These are phyloP conservation scores for Marasmius tenuissimus DNA, from an alignment of 1,284 basidiomycete genomes.

Conservation along the genomic window DNA sequence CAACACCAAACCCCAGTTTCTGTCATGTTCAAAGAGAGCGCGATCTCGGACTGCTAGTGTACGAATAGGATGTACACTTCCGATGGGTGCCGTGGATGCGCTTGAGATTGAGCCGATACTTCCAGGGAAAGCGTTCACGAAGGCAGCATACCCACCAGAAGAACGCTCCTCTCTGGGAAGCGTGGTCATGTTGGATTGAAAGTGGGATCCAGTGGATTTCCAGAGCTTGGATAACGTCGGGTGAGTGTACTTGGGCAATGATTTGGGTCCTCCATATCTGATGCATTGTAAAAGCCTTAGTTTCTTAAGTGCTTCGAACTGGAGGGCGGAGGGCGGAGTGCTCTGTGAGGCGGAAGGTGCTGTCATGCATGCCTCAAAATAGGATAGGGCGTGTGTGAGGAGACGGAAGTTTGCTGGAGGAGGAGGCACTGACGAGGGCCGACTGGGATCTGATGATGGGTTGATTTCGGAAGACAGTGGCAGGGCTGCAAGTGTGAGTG, in stretches of 20 bases:
- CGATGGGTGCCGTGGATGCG: constrained; percentile 41
- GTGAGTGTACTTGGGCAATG: constrained; percentile 71
- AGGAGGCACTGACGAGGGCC: constrained; percentile 25
- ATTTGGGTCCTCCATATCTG: constrained; percentile 38
- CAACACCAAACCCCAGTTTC: constrained; percentile 63
- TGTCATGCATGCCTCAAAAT: constrained; percentile 75
- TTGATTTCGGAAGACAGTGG: constrained; percentile 39
- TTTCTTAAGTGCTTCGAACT: constrained; percentile 86
- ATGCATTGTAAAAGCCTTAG: constrained; percentile 61
- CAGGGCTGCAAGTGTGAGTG: constrained; percentile 9
- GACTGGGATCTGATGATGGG: constrained; percentile 1
- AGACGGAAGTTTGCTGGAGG: constrained; percentile 59
- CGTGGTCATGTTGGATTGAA: constrained; percentile 53
- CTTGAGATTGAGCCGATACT: constrained; percentile 22
- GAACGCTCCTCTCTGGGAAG: background rate
- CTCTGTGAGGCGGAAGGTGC: constrained; percentile 49
- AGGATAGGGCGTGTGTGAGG: constrained; percentile 60
- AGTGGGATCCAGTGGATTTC: constrained; percentile 62
- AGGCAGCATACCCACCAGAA: background rate
- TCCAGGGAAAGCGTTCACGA: background rate
- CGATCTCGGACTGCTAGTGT: constrained; percentile 8
- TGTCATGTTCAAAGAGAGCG: constrained; percentile 10
- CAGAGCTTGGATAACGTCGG: constrained; percentile 53
- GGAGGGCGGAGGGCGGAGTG: constrained; percentile 63
- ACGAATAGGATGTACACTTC: constrained; percentile 13